Conservation (phyloP, 176 grass and related monocot species). For the Rhynchospora tenuis region DNA sequence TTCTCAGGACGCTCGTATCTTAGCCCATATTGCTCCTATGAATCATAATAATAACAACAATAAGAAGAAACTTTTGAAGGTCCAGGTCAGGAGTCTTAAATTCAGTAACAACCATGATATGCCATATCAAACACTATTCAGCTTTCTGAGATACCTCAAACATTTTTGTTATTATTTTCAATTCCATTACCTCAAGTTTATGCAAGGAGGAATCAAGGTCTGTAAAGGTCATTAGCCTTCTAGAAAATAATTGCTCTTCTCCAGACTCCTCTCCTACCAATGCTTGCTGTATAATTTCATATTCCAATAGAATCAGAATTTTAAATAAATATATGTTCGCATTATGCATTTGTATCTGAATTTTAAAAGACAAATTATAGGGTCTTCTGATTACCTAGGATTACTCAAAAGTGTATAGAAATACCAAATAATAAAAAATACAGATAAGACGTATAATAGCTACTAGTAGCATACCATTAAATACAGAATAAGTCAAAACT, state of each 20-base stretch:
- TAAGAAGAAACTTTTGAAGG: neutral
- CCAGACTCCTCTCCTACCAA: constrained; percentile 94
- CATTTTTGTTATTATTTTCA: neutral
- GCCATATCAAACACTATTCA: neutral
- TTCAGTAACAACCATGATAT: neutral
- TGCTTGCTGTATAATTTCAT: constrained; percentile 62
- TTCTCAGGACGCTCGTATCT: constrained; percentile 44
- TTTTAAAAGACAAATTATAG: neutral
- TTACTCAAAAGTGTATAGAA: neutral
- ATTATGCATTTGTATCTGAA: constrained; percentile 6
- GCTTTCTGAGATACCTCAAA: neutral
- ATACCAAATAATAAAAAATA: neutral
- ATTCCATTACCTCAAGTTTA: constrained; percentile 61
- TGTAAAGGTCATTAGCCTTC: constrained; percentile 53
- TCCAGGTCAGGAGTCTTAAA: neutral
- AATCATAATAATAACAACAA: constrained; percentile 10
- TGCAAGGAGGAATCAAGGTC: constrained; percentile 88
- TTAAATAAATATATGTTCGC: neutral
- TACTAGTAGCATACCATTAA: neutral
- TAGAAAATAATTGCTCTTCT: constrained; percentile 80
- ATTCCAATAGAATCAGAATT: neutral
- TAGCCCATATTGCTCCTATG: constrained; percentile 67
- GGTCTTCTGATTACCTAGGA: neutral
- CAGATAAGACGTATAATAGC: neutral
- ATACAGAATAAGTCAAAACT: neutral